These are phyloP conservation scores for Fusarium metavorans DNA, from an alignment of 2,329 filamentous ascomycete genomes.

Conservation along the genomic window DNA sequence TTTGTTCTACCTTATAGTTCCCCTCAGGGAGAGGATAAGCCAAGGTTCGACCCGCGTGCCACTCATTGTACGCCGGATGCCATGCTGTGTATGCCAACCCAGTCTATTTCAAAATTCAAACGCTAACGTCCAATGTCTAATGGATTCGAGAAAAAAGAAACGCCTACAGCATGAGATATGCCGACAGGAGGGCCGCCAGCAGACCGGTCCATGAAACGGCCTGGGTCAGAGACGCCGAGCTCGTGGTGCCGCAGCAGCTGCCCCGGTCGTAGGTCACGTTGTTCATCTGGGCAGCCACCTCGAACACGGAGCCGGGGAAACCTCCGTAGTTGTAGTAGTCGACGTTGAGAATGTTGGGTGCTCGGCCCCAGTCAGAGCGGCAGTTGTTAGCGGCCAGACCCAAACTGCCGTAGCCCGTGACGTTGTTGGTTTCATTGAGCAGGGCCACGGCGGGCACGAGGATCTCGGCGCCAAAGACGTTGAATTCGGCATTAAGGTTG, in stretches of 20 bases:
- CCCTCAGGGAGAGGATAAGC: background rate
- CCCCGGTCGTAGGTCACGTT: constrained; percentile 74
- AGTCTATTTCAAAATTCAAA: constrained; percentile 34
- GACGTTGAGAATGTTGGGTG: constrained; percentile 84
- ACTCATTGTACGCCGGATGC: constrained; percentile 15
- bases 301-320: constrained; percentile 78
- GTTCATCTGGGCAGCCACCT: constrained; percentile 76
- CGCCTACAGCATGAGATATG: constrained; percentile 35
- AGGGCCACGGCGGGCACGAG: constrained; percentile 78
- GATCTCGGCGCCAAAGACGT: constrained; percentile 71
- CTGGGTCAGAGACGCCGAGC: constrained; percentile 45
- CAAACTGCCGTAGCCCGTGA: constrained; percentile 73
- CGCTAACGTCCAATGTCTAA: constrained; percentile 21
- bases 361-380: constrained; percentile 68
- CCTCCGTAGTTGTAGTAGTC: constrained; percentile 85
- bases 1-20: background rate
- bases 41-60: background rate
- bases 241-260: constrained; percentile 65
- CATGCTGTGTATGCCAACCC: constrained; percentile 13
- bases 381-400: constrained; percentile 75
- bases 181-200: constrained; percentile 35
- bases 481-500: constrained; percentile 86
- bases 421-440: constrained; percentile 79
- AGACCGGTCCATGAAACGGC: constrained; percentile 35
- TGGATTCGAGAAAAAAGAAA: background rate